Percentiles rank a stretch among this genome's conserved stretches.
These are phyloP conservation scores for Trichoderma gracile DNA, from an alignment of 2,329 filamentous ascomycete genomes.

Conservation along the genomic window DNA sequence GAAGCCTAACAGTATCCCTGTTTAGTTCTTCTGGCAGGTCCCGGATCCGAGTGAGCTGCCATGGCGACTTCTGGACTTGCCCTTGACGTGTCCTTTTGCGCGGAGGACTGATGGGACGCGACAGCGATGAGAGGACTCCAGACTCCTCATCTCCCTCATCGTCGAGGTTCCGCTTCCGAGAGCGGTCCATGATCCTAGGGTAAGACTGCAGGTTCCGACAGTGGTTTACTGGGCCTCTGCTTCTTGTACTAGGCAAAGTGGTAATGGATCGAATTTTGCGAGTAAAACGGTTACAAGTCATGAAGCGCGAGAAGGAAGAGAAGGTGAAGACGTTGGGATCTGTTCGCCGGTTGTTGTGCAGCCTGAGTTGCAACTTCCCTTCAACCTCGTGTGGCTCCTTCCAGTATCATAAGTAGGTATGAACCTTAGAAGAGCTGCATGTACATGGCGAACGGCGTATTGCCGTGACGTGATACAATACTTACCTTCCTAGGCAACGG, in stretches of 20 bases:
- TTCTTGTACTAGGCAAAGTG: neutral
- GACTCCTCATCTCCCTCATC: conserved; percentile 24
- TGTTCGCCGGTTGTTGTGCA: neutral
- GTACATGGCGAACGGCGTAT: neutral
- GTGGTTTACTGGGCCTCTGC: neutral
- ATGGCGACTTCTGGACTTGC: conserved; percentile 57
- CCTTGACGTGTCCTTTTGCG: conserved; percentile 35
- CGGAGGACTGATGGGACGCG: conserved; percentile 51
- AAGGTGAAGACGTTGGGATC: neutral
- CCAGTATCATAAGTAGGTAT: too few species aligned
- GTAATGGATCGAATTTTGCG: neutral
- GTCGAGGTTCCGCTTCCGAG: conserved; percentile 37
- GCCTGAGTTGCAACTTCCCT: neutral
- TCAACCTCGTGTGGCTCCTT: neutral
- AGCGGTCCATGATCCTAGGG: conserved; percentile 34
- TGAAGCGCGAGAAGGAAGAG: neutral
- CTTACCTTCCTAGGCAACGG: neutral
- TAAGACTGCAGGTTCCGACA: neutral
- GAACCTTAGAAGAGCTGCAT: neutral
- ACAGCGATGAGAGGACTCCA: conserved; percentile 35
- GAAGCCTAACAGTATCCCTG: conserved; percentile 63
- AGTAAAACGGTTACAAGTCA: neutral
- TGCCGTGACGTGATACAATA: neutral
- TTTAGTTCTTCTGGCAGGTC: conserved; percentile 64
- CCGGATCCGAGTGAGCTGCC: conserved; percentile 69